Base-by-base conservation (phyloP, 495 filamentous ascomycete genomes). In the Podospora appendiculata region DNA sequence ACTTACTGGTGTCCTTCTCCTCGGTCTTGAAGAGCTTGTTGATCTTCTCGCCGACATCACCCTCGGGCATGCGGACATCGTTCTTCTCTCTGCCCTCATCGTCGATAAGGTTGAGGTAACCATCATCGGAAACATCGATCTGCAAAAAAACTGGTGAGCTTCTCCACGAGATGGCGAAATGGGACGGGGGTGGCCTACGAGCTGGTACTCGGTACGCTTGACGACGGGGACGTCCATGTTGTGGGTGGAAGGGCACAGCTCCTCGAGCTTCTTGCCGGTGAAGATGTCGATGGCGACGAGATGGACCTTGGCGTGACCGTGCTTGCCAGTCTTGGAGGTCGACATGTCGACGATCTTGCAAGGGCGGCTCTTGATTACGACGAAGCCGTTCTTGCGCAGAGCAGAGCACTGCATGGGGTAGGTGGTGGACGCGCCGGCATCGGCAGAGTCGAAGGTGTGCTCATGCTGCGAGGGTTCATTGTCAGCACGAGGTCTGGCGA, bases 331-430 rank as follows among this genome's bases (percentile, higher is more conserved):
- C 90, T 99, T 99, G 69, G 93, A 99, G 76, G 93, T 99, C 56
- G 88, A 92, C 93, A 99, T 99, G 67, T 96, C 93, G 71, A 96
- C 88, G 64, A 99, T 99, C 85, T 96, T 97, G 90, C 93, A 99
- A 57, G 93, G 93, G 63, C 93, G 92, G 70, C 79, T 75, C 83
- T 99, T 97, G 77, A 99, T 97, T 65, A 92, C 87, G 76, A 99
- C 93, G 64, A 84, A 83, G 61, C 93, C 93, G 84, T 92, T 93
- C 90, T 99, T 97, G 65, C 93, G 84, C 79, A 99, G 83, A 61
- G 93, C 92, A 75, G 93, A 99, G 76, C 93, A 99, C 80, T 99
- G 93, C 88, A 94, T 92, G 61, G 93, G 93, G 79, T 69, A 96
- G 67, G 93, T 98, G 70, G 77, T 66, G 52, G 94, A 97, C 57